These are phyloP conservation scores for Phalaenopsis aphrodite DNA, from an alignment of 106 monocot species.

Conservation along the genomic window DNA sequence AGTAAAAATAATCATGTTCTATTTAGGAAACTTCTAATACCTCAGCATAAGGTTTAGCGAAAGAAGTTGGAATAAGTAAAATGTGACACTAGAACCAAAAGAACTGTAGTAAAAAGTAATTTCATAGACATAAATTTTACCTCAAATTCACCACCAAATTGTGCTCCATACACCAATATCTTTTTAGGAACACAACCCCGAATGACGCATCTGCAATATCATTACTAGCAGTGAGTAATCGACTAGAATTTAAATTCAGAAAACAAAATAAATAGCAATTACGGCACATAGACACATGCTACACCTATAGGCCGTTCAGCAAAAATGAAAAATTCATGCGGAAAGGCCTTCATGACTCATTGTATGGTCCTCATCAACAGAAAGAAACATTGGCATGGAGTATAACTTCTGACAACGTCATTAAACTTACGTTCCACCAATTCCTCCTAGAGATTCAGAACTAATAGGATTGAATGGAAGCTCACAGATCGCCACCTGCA, in stretches of 20 bases:
- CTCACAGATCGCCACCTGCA: constrained; percentile 96
- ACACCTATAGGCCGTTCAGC: not conserved
- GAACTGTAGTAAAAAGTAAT: not conserved
- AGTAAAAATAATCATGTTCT: too few relatives aligned
- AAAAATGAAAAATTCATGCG: constrained; percentile 2
- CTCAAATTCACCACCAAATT: constrained; percentile 91
- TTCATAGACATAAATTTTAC: constrained; percentile 23
- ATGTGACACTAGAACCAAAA: too few relatives aligned
- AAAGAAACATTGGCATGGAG: not conserved
- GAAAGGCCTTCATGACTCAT: not conserved
- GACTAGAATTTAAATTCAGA: not conserved
- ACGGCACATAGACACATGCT: not conserved
- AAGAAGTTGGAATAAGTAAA: not conserved
- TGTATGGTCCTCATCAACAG: not conserved
- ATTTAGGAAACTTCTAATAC: too few relatives aligned
- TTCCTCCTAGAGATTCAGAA: constrained; percentile 81
- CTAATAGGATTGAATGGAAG: constrained; percentile 98
- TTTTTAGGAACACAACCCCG: constrained; percentile 99
- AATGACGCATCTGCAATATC: constrained; percentile 77
- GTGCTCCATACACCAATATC: constrained; percentile 89
- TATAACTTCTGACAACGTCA: not conserved
- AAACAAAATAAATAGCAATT: not conserved
- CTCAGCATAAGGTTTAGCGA: not conserved
- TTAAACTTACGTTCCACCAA: constrained; percentile 93
- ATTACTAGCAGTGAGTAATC: constrained; percentile 6